Evolutionary conservation across 2,329 filamentous ascomycete genomes (phyloP), one percentile per base, ranked within the genome.

Genomic region (Chaetomium olivaceum): DNA sequence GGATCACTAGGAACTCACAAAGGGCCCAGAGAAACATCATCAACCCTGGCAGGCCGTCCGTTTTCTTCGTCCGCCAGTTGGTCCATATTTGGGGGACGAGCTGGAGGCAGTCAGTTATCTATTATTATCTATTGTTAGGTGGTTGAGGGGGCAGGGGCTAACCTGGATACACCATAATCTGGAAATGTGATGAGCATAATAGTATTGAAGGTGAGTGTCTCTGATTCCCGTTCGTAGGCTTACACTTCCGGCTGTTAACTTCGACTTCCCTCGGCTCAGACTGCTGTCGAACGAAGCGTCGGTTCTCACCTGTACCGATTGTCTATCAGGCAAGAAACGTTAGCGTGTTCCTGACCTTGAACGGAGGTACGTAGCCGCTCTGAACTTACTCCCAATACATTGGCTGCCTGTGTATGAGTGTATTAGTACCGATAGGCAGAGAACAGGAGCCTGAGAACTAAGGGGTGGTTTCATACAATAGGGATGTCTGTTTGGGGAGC

Each of bases 11-110:
- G 29, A 4, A 70, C 76, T 69, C 73, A 82, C 85, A 86, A 36
- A 81, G 72, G n/a, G 83, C 85, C 86, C 87, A 89, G 1, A 89
- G 74, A 67, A 89, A 84, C 79, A 89, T 83, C 86, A 89, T 89
- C 23, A 76, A 71, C 0, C 80, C 80, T 0, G 87, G 87, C 2
- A 89, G 76, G 2, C 87, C 87, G 48, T 88, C 85, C 0, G 86
- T 89, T 66, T 80, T 82, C 72, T 89, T 88, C 14, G 77, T 81
- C 23, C 80, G 79, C 81, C 84, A 89, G 73, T 88, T 89, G 66
- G 84, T 81, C 83, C 84, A 88, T 77, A 89, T 87, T 68, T 77
- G 75, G 3, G 75, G 75, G 11, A 77, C 56, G 1, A 76, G 61
- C 74, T 77, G 46, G 43, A 23, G 7, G 6, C 16, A 16, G 21